Percentiles rank a stretch among this genome's conserved stretches.
phyloP scores from a whole-genome alignment of 805 yeast species.

The Kodamaea kaohsiungensis region DNA sequence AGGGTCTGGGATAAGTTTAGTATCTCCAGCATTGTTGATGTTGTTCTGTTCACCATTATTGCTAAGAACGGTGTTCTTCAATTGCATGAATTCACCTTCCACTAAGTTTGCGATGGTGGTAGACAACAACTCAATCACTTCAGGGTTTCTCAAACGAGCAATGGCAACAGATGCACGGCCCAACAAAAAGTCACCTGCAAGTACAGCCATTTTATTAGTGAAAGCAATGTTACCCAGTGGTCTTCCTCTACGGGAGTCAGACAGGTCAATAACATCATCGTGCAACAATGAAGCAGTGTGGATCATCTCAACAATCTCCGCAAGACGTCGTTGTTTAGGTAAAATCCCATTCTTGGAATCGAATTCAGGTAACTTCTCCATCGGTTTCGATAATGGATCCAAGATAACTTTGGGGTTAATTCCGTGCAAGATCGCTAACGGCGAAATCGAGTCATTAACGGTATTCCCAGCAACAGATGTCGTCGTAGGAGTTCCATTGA shows the following conservation, averaged over 20 bases:
- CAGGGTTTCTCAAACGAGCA: slow-evolving; percentile 92
- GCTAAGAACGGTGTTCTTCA: slow-evolving; percentile 81
- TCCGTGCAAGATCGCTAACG: slow-evolving; percentile 82
- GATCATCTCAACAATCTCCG: slow-evolving; percentile 97
- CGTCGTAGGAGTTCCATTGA: slow-evolving; percentile 54
- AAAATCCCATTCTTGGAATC: slow-evolving; percentile 71
- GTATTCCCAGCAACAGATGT: slow-evolving; percentile 61
- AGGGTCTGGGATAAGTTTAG: slow-evolving; percentile 50
- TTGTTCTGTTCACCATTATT: slow-evolving; percentile 42
- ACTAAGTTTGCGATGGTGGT: slow-evolving; percentile 96
- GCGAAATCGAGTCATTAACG: slow-evolving; percentile 68
- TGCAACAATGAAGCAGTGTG: slow-evolving; percentile 95
- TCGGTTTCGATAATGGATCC: slow-evolving; percentile 82
- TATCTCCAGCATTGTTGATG: slow-evolving; percentile 50
- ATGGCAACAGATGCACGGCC: slow-evolving; percentile 97
- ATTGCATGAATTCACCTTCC: slow-evolving; percentile 98
- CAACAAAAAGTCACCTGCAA: slow-evolving; percentile 93
- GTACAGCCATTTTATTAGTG: slow-evolving; percentile 94
- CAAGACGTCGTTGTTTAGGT: slow-evolving; percentile 92
- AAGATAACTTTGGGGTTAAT: slow-evolving; percentile 81
- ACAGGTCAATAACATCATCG: slow-evolving; percentile 93
- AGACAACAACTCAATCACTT: slow-evolving; percentile 92
- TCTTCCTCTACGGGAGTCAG: slow-evolving; percentile 85
- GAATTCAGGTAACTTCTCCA: slow-evolving; percentile 63
- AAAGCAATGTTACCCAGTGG: slow-evolving; percentile 93